Evolutionary conservation across 2,329 filamentous ascomycete genomes (phyloP).

Genomic region (Plectosphaerella sp.): DNA sequence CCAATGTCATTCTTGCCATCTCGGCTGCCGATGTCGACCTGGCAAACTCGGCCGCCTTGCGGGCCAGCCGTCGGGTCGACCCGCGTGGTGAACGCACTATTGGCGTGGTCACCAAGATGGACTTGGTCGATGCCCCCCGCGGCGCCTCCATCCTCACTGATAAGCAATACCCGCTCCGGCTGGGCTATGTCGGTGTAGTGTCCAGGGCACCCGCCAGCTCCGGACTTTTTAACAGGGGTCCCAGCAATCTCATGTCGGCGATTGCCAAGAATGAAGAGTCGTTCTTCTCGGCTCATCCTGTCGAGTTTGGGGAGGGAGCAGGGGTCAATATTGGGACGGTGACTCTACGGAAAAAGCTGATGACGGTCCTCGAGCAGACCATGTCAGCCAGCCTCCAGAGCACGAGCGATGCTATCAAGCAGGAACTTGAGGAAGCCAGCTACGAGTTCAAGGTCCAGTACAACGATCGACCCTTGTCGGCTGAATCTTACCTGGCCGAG

Average conservation of each 20-base stretch:
- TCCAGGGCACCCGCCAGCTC: conserved; percentile 68
- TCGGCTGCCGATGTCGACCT: conserved; percentile 96
- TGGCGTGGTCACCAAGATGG: conserved; percentile 99
- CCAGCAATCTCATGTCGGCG: conserved; percentile 70
- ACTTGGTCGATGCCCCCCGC: conserved; percentile 80
- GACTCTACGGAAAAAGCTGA: conserved; percentile 88
- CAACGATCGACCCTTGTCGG: conserved; percentile 90
- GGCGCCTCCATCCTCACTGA: conserved; percentile 78
- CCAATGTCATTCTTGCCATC: conserved; percentile 95
- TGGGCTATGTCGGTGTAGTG: conserved; percentile 95
- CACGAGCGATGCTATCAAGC: conserved; percentile 87
- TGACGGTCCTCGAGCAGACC: conserved; percentile 93
- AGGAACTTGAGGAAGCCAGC: conserved; percentile 92
- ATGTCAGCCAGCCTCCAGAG: conserved; percentile 90
- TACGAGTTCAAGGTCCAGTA: conserved; percentile 99
- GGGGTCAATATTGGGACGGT: conserved; percentile 77
- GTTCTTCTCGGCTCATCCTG: conserved; percentile 79
- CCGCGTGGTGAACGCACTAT: conserved; percentile 94
- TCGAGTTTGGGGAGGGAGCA: conserved; percentile 71
- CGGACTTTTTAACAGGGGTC: conserved; percentile 79
- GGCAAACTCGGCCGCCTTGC: conserved; percentile 88
- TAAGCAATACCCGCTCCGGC: conserved; percentile 87
- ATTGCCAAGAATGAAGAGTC: conserved; percentile 85
- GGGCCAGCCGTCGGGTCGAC: conserved; percentile 87
- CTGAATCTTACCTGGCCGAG: conserved; percentile 94